Percentiles rank a stretch among this genome's conserved stretches.
These are phyloP conservation scores for Schizonepeta tenuifolia DNA, from an alignment of 257 asterid genomes.

Conservation along the genomic window DNA sequence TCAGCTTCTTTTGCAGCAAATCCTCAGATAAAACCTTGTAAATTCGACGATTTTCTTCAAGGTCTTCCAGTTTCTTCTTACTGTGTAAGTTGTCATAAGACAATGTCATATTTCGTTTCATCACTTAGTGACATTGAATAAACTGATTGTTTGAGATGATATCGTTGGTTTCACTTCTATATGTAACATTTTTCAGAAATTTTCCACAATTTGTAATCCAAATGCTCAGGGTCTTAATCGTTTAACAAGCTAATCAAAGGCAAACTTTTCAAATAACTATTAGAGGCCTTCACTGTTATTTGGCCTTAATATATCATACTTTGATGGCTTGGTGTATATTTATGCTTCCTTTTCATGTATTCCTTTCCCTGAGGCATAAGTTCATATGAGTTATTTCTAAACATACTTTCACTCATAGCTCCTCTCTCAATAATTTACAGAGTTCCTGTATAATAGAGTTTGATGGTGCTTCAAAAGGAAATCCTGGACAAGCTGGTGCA, in stretches of 20 bases:
- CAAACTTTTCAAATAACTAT: not conserved
- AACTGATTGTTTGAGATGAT: not conserved
- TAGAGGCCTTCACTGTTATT: constrained; percentile 16
- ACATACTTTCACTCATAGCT: constrained; percentile 34
- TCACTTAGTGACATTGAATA: not conserved
- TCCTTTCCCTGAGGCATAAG: not conserved
- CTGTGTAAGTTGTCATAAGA: constrained; percentile 57
- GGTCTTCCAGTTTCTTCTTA: constrained; percentile 76
- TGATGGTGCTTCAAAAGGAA: constrained; percentile 97
- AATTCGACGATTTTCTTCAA: constrained; percentile 64
- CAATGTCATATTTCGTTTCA: not conserved
- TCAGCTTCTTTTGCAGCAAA: constrained; percentile 50
- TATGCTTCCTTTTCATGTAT: not conserved
- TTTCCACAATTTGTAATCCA: not conserved
- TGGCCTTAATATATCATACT: not conserved
- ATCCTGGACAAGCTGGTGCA: constrained; percentile 97
- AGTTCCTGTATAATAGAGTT: constrained; percentile 75
- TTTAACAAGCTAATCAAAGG: not conserved
- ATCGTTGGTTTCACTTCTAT: not conserved
- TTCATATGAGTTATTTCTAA: constrained; percentile 11
- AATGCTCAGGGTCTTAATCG: not conserved
- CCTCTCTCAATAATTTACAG: constrained; percentile 45
- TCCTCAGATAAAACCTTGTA: constrained; percentile 51
- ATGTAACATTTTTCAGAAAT: not conserved
- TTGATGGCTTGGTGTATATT: constrained; percentile 8